Evolutionary conservation across 1,284 basidiomycete species (phyloP).

Genomic region (Marasmius sp.): DNA sequence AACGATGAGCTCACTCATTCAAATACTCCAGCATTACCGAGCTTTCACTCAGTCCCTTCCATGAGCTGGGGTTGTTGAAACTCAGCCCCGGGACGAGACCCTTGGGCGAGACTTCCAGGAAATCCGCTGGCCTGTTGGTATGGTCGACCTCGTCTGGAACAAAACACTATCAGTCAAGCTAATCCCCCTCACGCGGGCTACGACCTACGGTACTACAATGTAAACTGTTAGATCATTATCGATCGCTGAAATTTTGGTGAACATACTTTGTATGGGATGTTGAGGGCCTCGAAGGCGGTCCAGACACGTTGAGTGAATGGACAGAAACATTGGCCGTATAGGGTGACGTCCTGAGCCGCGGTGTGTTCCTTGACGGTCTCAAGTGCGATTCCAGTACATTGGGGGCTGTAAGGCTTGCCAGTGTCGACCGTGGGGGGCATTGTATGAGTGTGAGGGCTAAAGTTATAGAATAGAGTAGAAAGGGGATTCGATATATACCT

Average conservation of each 20-base stretch:
- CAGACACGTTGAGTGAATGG: constrained; percentile 76
- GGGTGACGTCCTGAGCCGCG: constrained; percentile 49
- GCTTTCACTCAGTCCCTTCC: constrained; percentile 65
- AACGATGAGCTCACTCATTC: constrained; percentile 54
- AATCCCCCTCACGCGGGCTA: neutral
- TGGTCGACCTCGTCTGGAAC: constrained; percentile 73
- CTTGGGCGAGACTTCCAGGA: constrained; percentile 79
- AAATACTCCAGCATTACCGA: constrained; percentile 74
- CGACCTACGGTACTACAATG: constrained; percentile 12
- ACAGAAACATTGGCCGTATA: constrained; percentile 73
- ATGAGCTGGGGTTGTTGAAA: constrained; percentile 50
- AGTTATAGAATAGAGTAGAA: neutral
- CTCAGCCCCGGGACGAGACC: constrained; percentile 75
- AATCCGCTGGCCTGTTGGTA: constrained; percentile 75
- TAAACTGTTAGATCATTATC: neutral
- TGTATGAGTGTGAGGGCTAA: constrained; percentile 17
- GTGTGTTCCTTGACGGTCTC: constrained; percentile 51
- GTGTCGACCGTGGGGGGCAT: constrained; percentile 38
- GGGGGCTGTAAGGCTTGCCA: constrained; percentile 50
- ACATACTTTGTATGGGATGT: constrained; percentile 58
- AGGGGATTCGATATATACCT: no score
- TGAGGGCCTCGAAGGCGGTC: constrained; percentile 63
- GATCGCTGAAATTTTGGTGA: neutral
- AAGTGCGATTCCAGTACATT: constrained; percentile 61
- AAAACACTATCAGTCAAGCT: constrained; percentile 16